Conservation (phyloP, 257 asterid species). For the Gentiana macrophylla region DNA sequence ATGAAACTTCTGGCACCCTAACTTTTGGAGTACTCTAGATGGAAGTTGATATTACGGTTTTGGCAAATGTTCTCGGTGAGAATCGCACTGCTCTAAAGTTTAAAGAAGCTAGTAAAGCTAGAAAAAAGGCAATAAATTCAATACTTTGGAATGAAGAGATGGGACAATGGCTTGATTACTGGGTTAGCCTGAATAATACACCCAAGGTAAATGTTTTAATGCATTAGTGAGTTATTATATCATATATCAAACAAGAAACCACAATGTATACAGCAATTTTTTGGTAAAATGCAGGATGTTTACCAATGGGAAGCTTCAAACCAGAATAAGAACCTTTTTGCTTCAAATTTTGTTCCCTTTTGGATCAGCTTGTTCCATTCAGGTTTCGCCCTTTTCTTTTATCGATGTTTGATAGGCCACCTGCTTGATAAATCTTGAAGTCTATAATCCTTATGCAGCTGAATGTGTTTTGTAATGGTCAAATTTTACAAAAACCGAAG, state of each 20-base stretch:
- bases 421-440: background rate
- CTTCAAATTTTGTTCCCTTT: constrained; percentile 77
- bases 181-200: constrained; percentile 31
- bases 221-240: background rate
- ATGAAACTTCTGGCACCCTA: background rate
- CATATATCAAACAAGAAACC: background rate
- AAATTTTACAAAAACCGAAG: background rate
- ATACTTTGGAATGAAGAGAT: constrained; percentile 58
- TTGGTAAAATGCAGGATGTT: constrained; percentile 23
- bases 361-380: constrained; percentile 54
- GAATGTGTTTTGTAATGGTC: too few species aligned
- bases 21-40: constrained; percentile 30
- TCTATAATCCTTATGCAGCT: background rate
- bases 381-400: constrained; percentile 36
- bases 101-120: constrained; percentile 41
- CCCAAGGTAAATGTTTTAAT: constrained; percentile 23
- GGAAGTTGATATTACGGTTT: constrained; percentile 68
- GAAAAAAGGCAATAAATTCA: constrained; percentile 57
- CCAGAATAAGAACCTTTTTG: constrained; percentile 52
- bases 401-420: background rate
- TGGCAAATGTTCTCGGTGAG: constrained; percentile 55
- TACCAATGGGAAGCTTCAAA: constrained; percentile 44
- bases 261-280: background rate
- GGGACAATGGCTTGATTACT: constrained; percentile 91
- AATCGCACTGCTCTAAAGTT: constrained; percentile 20